Base-by-base conservation (phyloP, 768 basidiomycete genomes). In the Naematelia aurantialba region DNA sequence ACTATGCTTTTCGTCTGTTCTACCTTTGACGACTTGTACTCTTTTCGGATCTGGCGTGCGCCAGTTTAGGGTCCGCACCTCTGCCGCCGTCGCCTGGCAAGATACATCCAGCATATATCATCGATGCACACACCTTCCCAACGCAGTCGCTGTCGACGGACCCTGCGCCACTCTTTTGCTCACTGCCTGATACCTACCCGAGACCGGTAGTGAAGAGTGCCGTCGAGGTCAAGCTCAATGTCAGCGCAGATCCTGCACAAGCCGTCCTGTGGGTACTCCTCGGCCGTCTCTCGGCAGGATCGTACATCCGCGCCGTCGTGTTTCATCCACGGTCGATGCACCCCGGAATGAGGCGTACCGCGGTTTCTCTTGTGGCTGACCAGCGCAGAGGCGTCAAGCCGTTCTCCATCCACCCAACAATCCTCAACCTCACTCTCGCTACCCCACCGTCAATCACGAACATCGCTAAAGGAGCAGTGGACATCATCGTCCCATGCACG, bases 361-460 rank as follows among this genome's bases (percentile, higher is more conserved):
- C n/a, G n/a, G n/a, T n/a, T 24, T 13, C 29, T 22, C 51, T 52
- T 31, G 24, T 12, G 12, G 11, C 46, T 51, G 39, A n/a, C 25
- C 26, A 5, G 25, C 39, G n/a, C 31, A 60, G 62, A 46, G 59
- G 60, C 8, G 57, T 65, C 30, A 63, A 65, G 52, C 62, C 67
- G 29, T 60, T 73, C 52, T 59, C 66, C 10, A 73, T 70, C 50
- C 71, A 73, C 51, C 69, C 72, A 5, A 69, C 69, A n/a, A 55
- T 70, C 53, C 67, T 73, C 45, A 64, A 70, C 54, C 51, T 68
- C 39, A 57, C 65, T 1, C 45, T 65, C 3, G 59, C 60, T 3
- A 57, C 59, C 14, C 59, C 67, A 11, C 69, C 72, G 3, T 49
- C 53, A 34, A 58, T 73, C 52, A 62, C 67, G 45, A 69, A 65